These are phyloP conservation scores for Fraxinus pennsylvanica DNA, from an alignment of 257 asterid genomes.

Conservation along the genomic window DNA sequence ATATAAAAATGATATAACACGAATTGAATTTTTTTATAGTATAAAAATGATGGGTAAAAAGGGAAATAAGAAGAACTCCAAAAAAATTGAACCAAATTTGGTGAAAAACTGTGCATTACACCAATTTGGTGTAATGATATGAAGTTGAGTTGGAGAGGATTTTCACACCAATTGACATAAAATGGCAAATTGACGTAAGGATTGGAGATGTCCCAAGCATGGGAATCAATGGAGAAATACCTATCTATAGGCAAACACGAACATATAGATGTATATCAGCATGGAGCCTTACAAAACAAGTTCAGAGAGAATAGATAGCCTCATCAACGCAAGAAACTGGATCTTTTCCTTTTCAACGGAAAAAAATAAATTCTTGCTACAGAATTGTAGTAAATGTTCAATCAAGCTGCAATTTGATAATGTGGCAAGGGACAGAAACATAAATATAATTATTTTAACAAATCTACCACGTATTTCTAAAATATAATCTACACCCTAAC, in stretches of 20 bases:
- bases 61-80: no score
- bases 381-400: neutral
- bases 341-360: neutral
- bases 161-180: no score
- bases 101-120: no score
- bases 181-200: no score
- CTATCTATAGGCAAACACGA: neutral
- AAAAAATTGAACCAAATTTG: no score
- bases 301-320: neutral
- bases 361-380: neutral
- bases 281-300: neutral
- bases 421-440: neutral
- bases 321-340: neutral
- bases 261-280: neutral
- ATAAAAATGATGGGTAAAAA: no score
- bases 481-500: constrained; percentile 42
- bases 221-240: neutral
- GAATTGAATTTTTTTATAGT: no score
- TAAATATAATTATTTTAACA: constrained; percentile 1
- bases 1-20: no score
- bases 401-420: neutral
- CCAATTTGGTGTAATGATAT: no score
- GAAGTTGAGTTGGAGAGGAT: no score
- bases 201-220: neutral
- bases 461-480: constrained; percentile 25